Conservation (phyloP, 2,329 filamentous ascomycete species). For the Hypomyces rosellus region DNA sequence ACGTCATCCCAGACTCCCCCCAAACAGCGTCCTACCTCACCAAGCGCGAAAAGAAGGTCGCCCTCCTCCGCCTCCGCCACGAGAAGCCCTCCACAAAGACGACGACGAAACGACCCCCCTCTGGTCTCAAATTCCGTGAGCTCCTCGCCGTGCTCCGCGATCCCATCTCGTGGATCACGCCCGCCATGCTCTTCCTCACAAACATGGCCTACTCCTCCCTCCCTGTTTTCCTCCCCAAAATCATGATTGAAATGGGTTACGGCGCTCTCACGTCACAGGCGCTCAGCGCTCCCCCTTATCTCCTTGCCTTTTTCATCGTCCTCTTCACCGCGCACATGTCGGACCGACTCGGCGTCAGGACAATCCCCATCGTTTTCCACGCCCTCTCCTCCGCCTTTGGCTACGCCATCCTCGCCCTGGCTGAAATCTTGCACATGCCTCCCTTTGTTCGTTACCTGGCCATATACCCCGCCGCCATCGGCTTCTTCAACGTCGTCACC, state of each 20-base stretch:
- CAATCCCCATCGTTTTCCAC: conserved; percentile 60
- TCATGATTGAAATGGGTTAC: conserved; percentile 72
- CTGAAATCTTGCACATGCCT: conserved; percentile 38
- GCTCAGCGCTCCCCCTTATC: conserved; percentile 74
- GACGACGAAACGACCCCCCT: conserved; percentile 9
- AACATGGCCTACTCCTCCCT: conserved; percentile 86
- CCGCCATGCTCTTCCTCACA: conserved; percentile 77
- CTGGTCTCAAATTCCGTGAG: conserved; percentile 48
- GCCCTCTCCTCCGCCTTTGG: conserved; percentile 59
- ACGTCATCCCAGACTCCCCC: conserved; percentile 69
- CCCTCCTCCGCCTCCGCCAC: conserved; percentile 57
- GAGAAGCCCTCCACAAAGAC: conserved; percentile 30
- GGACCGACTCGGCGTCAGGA: conserved; percentile 58
- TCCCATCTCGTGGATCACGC: conserved; percentile 56
- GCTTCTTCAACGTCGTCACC: conserved; percentile 80
- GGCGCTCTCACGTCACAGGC: conserved; percentile 62
- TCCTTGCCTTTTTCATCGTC: conserved; percentile 66
- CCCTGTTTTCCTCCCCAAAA: conserved; percentile 80
- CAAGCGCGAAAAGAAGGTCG: conserved; percentile 60
- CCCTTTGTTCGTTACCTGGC: conserved; percentile 59
- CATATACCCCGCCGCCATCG: conserved; percentile 70
- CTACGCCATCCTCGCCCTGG: conserved; percentile 55
- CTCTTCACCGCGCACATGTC: conserved; percentile 67
- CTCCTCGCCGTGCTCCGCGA: conserved; percentile 41
- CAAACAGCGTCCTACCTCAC: conserved; percentile 58